These are phyloP conservation scores for Colletotrichum sp. DNA, from an alignment of 2,329 filamentous ascomycete species.

Conservation along the genomic window DNA sequence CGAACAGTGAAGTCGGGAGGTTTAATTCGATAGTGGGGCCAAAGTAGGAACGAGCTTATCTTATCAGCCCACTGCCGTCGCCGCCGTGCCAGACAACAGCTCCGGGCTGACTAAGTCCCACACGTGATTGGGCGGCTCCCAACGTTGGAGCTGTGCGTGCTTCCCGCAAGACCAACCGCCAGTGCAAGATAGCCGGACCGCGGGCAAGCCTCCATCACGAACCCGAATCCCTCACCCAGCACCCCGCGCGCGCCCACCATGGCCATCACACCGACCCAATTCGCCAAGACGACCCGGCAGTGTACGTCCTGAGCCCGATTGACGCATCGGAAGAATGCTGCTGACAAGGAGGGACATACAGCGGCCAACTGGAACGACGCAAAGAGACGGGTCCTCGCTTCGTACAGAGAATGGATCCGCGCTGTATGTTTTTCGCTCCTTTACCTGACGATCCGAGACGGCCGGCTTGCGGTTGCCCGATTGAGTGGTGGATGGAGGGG, in stretches of 20 bases:
- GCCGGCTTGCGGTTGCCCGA: not conserved
- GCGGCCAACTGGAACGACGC: slow-evolving; percentile 91
- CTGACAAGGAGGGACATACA: slow-evolving; percentile 49
- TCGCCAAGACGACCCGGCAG: slow-evolving; percentile 80
- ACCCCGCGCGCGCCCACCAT: slow-evolving; percentile 59
- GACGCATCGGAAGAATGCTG: not conserved
- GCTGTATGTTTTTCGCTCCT: slow-evolving; percentile 70
- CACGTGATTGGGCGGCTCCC: slow-evolving; percentile 18
- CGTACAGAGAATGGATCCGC: slow-evolving; percentile 96
- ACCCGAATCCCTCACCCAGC: slow-evolving; percentile 31
- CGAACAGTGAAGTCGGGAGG: not conserved
- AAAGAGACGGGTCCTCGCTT: slow-evolving; percentile 81
- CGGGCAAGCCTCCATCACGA: slow-evolving; percentile 24
- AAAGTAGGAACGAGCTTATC: not conserved
- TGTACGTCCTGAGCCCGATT: slow-evolving; percentile 58
- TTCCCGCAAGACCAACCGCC: slow-evolving; percentile 10
- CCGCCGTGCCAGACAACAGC: not conserved
- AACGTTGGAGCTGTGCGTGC: slow-evolving; percentile 8
- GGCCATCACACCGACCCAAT: slow-evolving; percentile 92
- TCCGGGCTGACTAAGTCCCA: slow-evolving; percentile 12
- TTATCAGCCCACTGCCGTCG: not conserved
- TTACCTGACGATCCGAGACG: not conserved
- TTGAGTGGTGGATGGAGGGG: not conserved
- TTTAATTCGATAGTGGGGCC: not conserved
- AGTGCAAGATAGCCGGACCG: not conserved